phyloP scores from a whole-genome alignment of 2,329 filamentous ascomycete species.

The Ophiostoma piceae region DNA sequence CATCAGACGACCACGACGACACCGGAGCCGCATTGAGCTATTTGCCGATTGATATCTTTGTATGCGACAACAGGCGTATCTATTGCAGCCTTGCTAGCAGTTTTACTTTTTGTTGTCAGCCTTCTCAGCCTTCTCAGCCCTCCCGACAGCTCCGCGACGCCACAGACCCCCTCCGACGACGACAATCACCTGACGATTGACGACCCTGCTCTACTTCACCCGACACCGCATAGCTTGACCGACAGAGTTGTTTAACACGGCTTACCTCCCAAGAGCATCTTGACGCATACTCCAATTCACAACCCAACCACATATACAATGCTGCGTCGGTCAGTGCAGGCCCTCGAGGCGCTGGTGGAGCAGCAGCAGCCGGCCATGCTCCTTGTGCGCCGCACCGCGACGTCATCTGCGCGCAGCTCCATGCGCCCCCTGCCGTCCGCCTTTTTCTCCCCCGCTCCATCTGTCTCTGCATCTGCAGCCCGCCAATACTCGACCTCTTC shows the following conservation, averaged over 20 bases:
- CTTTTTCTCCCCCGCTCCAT: background rate
- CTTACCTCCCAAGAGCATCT: background rate
- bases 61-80: background rate
- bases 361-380: slow-evolving; percentile 18
- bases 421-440: background rate
- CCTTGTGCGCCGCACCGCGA: slow-evolving; percentile 9
- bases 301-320: slow-evolving; percentile 9
- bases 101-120: background rate
- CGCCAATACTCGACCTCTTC: slow-evolving; percentile 1
- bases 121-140: background rate
- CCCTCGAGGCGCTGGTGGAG: slow-evolving; percentile 19
- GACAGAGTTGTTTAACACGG: background rate
- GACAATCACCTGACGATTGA: background rate
- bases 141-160: background rate
- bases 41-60: background rate
- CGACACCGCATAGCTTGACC: background rate
- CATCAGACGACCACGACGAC: background rate
- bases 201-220: background rate
- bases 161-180: background rate
- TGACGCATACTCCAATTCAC: background rate
- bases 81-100: background rate
- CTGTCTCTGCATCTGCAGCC: background rate
- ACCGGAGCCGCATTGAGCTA: background rate
- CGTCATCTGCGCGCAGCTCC: slow-evolving; percentile 5
- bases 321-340: slow-evolving; percentile 22